Base-by-base conservation (phyloP, 1,284 basidiomycete genomes). In the Blastosporella zonata region DNA sequence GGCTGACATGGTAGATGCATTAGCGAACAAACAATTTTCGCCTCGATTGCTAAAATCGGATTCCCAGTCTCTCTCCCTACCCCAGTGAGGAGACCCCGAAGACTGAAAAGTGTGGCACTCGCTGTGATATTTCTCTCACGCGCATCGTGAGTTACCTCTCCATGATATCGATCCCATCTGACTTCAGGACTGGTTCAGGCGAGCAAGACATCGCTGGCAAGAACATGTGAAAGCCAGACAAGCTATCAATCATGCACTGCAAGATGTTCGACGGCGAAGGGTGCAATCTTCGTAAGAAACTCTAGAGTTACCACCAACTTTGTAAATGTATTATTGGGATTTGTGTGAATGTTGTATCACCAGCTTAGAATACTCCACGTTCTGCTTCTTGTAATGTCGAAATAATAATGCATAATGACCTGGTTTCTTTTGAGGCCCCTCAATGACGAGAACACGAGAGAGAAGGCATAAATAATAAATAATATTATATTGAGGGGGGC, bases 21-120 rank as follows among this genome's bases (percentile, higher is more conserved):
- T 55, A 93, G 91, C 54, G 88, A 94, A 61, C 77, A 82, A 62
- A 86, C 81, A 40, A 89, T 93, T 21, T 72, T 90, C 46, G 82
- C 87, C 29, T 78, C 83, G 5, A 91, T 94, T 57, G 85, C 90
- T 1, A 75, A 76, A 34, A 85, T 91, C 62, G 91, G 89, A 3
- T 92, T 77, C 67, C 80, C 82, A 5, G 61, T 68, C 21, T 59
- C 65, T 31, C 62, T 60, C 22, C 62, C 73, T 4, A 56, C 72
- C 15, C 52, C 67, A 37, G 47, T 59, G 45, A 67, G 63, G 57
- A 73, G 71, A 53, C 63, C 58, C 40, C 72, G 73, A 10, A 78
- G 74, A 7, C 64, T 93, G 22, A 87, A 81, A 61, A 75, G 73
- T 31, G 74, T 80, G 10, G 87, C 70, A 1, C 64, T 79, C 27